Base-by-base conservation (phyloP, 179 eudicot species). In the Dionaea muscipula region DNA sequence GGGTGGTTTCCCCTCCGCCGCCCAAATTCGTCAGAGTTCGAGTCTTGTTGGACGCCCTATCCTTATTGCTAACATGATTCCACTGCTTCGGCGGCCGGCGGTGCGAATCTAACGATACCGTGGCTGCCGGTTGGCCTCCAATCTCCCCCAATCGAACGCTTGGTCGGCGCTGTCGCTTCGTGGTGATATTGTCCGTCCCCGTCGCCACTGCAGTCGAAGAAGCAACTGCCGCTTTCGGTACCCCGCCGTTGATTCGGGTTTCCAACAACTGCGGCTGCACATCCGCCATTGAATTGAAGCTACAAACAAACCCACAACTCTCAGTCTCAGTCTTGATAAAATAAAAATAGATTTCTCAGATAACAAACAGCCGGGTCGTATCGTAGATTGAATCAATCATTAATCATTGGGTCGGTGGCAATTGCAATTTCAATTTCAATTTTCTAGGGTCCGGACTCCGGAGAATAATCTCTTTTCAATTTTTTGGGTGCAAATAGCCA, bases 141-240 rank as follows among this genome's bases (percentile, higher is more conserved):
- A 78, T 78, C 57, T 78, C 80, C 45, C 75, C 83, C 13, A 66
- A 50, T 31, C 81, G 69, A 21, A 72, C 80, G 20, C 82, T 79
- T 5, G 77, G 82, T 15, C 82, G 76, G n/a, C 84, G 79, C 61
- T 82, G 82, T 1, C 75, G 73, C 62, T 78, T 78, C 40, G 75
- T 70, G 57, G 60, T n/a, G 55, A 23, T 51, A 16, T n/a, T n/a
- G n/a, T 60, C 56, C 31, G 60, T 16, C 2, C 37, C 11, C 6
- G 56, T 63, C 16, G 51, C 56, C 12, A 47, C 25, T 27, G 48
- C 41, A 18, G 41, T 2, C 5, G 53, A n/a, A n/a, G n/a, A n/a
- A n/a, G 35, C 8, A 54, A 61, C n/a, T n/a, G n/a, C n/a, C n/a
- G n/a, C n/a, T n/a, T n/a, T n/a, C 19, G 48, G 55, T 14, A 1